phyloP scores from a whole-genome alignment of 441 rosid genomes.

The Isatis lusitanica region DNA sequence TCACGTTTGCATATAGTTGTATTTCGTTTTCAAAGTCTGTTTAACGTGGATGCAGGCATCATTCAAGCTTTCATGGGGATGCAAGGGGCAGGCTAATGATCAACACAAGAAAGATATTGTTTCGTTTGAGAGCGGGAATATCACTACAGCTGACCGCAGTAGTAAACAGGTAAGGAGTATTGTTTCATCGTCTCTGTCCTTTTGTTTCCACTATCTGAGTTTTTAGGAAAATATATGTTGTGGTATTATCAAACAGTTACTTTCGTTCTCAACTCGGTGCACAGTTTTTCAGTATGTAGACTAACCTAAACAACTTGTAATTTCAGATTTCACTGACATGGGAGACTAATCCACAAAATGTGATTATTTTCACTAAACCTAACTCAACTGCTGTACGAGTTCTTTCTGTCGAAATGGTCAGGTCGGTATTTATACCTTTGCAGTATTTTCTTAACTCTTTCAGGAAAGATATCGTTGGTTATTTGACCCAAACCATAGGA shows the following conservation, averaged over 20 bases:
- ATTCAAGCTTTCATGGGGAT: constrained; percentile 94
- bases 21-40: not conserved
- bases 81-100: constrained; percentile 79
- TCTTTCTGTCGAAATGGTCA: constrained; percentile 83
- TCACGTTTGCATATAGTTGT: not conserved
- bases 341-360: constrained; percentile 90
- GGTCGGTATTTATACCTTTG: constrained; percentile 45
- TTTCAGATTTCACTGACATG: constrained; percentile 90
- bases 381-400: constrained; percentile 77
- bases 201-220: not conserved
- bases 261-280: not conserved
- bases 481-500: not conserved
- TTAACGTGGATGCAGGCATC: constrained; percentile 64
- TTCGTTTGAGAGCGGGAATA: constrained; percentile 93
- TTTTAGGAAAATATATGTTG: not conserved
- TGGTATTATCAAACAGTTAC: not conserved
- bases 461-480: not conserved
- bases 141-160: constrained; percentile 88
- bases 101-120: constrained; percentile 94
- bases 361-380: constrained; percentile 88
- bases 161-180: constrained; percentile 72
- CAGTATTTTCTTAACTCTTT: not conserved
- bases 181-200: not conserved
- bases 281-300: constrained; percentile 17
- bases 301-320: constrained; percentile 33